phyloP scores from a whole-genome alignment of 345 rosid genomes.

The Eucalyptus pauciflora region DNA sequence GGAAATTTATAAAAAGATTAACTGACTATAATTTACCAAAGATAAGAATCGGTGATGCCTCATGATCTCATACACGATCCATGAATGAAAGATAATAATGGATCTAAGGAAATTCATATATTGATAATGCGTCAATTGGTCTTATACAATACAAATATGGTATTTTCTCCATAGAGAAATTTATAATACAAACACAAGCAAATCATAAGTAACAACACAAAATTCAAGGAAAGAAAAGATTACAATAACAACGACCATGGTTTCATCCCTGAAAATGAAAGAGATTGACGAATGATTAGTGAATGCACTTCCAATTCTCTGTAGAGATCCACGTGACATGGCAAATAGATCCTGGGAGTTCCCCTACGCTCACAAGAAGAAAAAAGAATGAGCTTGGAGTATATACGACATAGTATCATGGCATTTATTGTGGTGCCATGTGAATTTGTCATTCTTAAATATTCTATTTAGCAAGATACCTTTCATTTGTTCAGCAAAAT shows the following conservation, averaged over 20 bases:
- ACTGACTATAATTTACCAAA: no score
- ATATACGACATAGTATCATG: not conserved
- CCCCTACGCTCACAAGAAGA: not conserved
- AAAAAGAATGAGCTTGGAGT: not conserved
- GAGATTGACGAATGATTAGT: not conserved
- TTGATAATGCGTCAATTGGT: no score
- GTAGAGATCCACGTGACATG: not conserved
- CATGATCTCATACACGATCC: no score
- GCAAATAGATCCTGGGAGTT: not conserved
- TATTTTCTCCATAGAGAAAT: no score
- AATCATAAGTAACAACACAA: not conserved
- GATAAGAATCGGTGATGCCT: no score
- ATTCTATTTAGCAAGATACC: not conserved
- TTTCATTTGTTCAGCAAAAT: not conserved
- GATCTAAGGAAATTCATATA: no score
- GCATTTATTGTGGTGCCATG: not conserved
- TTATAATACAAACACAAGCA: not conserved
- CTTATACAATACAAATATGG: no score
- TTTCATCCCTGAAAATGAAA: not conserved
- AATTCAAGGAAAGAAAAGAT: not conserved
- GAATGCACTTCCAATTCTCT: not conserved
- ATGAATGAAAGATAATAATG: no score
- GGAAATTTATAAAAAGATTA: no score
- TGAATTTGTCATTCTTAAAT: not conserved
- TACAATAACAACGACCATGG: rapidly evolving